Evolutionary conservation across 2,329 filamentous ascomycete species (phyloP), one percentile per base, ranked within the genome.

Genomic region (Truncatella angustata): DNA sequence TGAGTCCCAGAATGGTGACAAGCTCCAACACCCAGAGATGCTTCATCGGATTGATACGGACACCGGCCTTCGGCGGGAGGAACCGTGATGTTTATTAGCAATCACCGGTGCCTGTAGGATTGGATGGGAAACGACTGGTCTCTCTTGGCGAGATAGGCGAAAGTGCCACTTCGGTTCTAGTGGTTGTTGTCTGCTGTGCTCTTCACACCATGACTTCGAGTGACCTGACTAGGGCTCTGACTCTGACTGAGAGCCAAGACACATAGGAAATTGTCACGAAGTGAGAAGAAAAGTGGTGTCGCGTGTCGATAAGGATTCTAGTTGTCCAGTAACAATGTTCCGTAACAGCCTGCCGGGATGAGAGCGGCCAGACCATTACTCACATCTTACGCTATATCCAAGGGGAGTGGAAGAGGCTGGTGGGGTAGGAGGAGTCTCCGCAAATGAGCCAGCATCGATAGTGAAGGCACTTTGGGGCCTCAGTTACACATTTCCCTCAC

Each of bases 61-160:
- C 47, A 24, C 42, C 47, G 47, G 47, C 24, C 47, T 39, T 50
- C 47, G 47, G 47, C 47, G 47, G 47, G 36, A 30, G 20, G 35
- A 50, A 35, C 47, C 40, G 40, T 50, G 35, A 9, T 34, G 21
- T 26, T 12, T 12, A 21, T 48, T 46, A 28, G 45, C 30, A 48
- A 34, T 48, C 45, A 20, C 45, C 45, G 45, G 21, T 18, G 18
- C 14, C 20, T 34, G 20, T 26, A 7, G 45, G 34, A 36, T 48
- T 30, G 47, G 35, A 23, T 28, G 30, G 23, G 45, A 36, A 37
- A 36, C 14, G 11, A 12, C 23, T 39, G 14, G 21, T 11, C 16
- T 40, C 20, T 42, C 47, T 50, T 50, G 47, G 47, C 47, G 47
- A 50, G 47, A 50, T 50, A 50, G 47, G 47, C 47, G 35, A 42